A percentile compares a stretch with the other conserved stretches of the same genome.
These are phyloP conservation scores for Apiospora rasikravindrae DNA, from an alignment of 2,329 filamentous ascomycete genomes.

Conservation along the genomic window DNA sequence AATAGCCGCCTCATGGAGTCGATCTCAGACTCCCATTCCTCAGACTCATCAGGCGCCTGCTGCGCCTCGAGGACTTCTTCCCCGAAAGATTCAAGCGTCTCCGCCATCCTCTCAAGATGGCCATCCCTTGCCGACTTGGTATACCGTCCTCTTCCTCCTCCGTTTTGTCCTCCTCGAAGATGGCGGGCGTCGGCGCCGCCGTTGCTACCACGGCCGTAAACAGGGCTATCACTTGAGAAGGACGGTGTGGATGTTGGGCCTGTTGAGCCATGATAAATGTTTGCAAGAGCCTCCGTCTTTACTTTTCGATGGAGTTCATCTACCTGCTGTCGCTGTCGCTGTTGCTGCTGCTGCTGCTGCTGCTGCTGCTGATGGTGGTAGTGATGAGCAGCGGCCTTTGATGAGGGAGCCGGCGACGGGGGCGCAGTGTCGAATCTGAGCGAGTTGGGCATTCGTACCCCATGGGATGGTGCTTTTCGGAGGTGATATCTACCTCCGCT, in stretches of 20 bases:
- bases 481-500: neutral
- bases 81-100: neutral
- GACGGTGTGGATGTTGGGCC: no score
- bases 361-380: neutral
- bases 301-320: no score
- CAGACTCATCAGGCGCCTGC: neutral
- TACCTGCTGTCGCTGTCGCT: neutral
- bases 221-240: no score
- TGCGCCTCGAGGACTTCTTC: constrained; percentile 1
- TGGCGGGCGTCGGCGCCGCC: neutral
- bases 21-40: neutral
- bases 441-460: neutral
- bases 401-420: no score
- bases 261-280: no score
- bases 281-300: no score
- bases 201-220: neutral
- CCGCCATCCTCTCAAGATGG: neutral
- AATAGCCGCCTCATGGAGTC: neutral
- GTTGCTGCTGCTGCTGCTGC: neutral
- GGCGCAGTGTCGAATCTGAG: neutral
- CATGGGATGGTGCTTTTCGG: neutral
- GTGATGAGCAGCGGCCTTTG: neutral
- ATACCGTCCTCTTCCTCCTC: neutral
- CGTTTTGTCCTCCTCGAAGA: neutral
- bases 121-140: neutral